Base-by-base conservation (phyloP, 2,329 filamentous ascomycete genomes). In the Xylaria sp. region DNA sequence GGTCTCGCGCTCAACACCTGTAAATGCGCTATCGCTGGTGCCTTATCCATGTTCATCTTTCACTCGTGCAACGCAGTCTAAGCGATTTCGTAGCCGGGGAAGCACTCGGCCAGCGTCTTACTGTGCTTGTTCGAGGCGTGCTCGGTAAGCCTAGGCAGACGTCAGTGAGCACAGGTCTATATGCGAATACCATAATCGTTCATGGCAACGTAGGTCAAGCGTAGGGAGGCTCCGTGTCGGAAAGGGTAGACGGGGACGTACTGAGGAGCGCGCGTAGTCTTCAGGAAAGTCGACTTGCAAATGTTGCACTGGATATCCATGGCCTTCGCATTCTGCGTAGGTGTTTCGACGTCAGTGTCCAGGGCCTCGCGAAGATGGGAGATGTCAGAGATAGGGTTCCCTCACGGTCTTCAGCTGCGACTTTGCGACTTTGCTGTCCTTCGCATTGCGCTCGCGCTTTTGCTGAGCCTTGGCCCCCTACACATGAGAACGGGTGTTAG, bases 231-330 rank as follows among this genome's bases (percentile, higher is more conserved):
- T 11, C 25, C 13, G 27, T 33, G 45, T 51, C 62, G 66, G 44
- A 39, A 20, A 29, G 51, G 36, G 36, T 63, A 54, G 49, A 27
- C 25, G 55, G 27, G 45, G 49, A 82, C 87, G 72, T 83, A 90
- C 87, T 90, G 89, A 74, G 90, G 90, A 68, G 86, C 88, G 77
- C 90, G 90, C 68, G 90, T 90, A 39, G 92, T 94, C 83, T 90
- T 90, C 73, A 94, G 86, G 82, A 94, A 94, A 33, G 90, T 92
- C 73, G 90, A 87, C 81, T 89, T 91, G 90, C 92, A 94, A 75
- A 89, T 84, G 72, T 87, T 82, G 85, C 92, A 94, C 80, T 92
- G 90, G 79, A 94, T 92, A 76, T 87, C 89, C 83, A 89, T 91
- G 66, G 92, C 91, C 73, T 89, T 84, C 73, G 86, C 84, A 82